phyloP scores from a whole-genome alignment of 208 protist species.

The Crithidia mellificae region DNA sequence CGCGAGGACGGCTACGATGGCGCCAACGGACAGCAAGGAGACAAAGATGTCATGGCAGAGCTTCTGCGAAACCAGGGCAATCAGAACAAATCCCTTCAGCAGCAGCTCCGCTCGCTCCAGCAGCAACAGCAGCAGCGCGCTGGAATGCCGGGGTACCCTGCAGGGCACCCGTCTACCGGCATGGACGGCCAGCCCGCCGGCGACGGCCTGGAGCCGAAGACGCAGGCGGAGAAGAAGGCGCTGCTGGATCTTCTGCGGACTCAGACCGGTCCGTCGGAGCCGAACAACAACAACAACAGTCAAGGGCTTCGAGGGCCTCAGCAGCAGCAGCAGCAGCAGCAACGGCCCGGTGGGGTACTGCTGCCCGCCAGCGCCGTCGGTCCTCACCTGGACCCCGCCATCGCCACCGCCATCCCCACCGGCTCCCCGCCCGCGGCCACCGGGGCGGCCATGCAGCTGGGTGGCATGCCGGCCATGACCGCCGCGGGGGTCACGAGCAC shows the following conservation, averaged over 20 bases:
- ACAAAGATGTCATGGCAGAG: slow-evolving; percentile 13
- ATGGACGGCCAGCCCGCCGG: not conserved
- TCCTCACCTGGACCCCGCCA: slow-evolving; percentile 29
- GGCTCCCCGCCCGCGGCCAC: not conserved
- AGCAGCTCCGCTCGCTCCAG: slow-evolving; percentile 1
- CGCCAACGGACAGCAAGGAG: not conserved
- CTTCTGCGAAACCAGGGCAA: not conserved
- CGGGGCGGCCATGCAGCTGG: not conserved
- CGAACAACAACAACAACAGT: slow-evolving; percentile 4
- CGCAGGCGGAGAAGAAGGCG: slow-evolving; percentile 19
- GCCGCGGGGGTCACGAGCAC: not conserved
- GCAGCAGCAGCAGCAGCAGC: slow-evolving; percentile 36
- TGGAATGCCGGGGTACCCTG: slow-evolving; percentile 9
- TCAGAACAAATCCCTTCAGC: not conserved
- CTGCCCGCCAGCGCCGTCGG: slow-evolving; percentile 19
- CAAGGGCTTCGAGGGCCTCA: slow-evolving; percentile 18
- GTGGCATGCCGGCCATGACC: not conserved
- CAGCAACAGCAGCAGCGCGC: slow-evolving; percentile 13
- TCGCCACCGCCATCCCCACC: slow-evolving; percentile 23
- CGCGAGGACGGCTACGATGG: slow-evolving; percentile 6
- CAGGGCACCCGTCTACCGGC: not conserved
- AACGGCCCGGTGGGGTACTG: slow-evolving; percentile 23
- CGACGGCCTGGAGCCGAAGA: slow-evolving; percentile 18
- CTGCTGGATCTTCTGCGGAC: slow-evolving; percentile 14
- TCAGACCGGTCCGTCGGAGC: slow-evolving; percentile 2